Percentiles rank a stretch among this genome's conserved stretches.
phyloP scores from a whole-genome alignment of 2,329 filamentous ascomycete genomes.

The Talaromyces albobiverticillius region DNA sequence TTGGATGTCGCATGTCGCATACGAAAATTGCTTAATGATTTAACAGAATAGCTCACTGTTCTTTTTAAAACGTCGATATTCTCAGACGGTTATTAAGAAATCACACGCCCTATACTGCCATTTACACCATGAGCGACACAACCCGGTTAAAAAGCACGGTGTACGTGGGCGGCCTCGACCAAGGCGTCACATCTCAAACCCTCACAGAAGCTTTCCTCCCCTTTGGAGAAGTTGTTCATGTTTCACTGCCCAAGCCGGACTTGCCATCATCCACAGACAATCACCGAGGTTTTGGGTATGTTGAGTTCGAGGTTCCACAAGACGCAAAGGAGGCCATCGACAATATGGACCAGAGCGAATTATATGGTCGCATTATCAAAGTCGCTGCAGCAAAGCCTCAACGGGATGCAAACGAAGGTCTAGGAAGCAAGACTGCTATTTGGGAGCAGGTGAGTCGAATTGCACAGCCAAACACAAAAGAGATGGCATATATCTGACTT shows the following conservation, averaged over 20 bases:
- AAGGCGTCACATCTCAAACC: slow-evolving; percentile 69
- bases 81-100: not conserved
- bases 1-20: not conserved
- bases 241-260: slow-evolving; percentile 86
- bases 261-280: slow-evolving; percentile 71
- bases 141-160: slow-evolving; percentile 84
- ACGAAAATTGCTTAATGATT: not conserved
- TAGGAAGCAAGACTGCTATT: slow-evolving; percentile 89
- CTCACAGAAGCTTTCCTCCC: slow-evolving; percentile 91
- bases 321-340: slow-evolving; percentile 95
- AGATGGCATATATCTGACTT: slow-evolving; percentile 3
- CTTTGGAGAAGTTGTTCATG: slow-evolving; percentile 91
- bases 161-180: slow-evolving; percentile 85
- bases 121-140: slow-evolving; percentile 64
- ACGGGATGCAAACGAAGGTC: slow-evolving; percentile 79
- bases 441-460: slow-evolving; percentile 81
- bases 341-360: slow-evolving; percentile 97
- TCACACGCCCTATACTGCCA: not conserved
- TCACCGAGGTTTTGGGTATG: slow-evolving; percentile 93
- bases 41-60: not conserved
- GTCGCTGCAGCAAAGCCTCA: slow-evolving; percentile 89
- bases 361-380: slow-evolving; percentile 89
- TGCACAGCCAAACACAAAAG: not conserved
- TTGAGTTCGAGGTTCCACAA: slow-evolving; percentile 82
- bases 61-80: not conserved